A percentile compares a stretch with the other conserved stretches of the same genome.
Evolutionary conservation across 768 basidiomycete genomes (phyloP).

Genomic region (Coprinellus aureogranulatus): DNA sequence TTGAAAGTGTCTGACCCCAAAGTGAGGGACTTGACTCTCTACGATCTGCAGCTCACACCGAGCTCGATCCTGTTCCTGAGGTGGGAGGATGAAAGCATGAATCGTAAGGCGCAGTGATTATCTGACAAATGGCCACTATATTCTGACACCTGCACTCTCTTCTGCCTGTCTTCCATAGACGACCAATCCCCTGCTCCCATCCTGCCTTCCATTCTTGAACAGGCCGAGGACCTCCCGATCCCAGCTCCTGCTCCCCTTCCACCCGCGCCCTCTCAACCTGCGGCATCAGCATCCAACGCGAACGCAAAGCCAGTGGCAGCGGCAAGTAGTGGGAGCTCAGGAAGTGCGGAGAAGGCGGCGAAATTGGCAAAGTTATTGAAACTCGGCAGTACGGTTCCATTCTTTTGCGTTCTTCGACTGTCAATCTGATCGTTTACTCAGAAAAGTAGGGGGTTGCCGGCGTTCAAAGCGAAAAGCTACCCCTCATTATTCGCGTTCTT

Average conservation of each 20-base stretch:
- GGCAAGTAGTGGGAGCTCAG: neutral
- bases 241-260: slow-evolving; percentile 29
- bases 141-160: neutral
- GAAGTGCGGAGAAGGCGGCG: slow-evolving; percentile 17
- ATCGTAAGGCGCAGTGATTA: no score
- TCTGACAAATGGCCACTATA: no score
- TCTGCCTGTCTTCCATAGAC: slow-evolving; percentile 33
- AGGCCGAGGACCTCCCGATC: slow-evolving; percentile 64
- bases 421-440: neutral
- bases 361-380: slow-evolving; percentile 82
- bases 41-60: slow-evolving; percentile 73
- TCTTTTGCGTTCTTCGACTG: no score
- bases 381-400: slow-evolving; percentile 51
- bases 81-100: slow-evolving; percentile 70
- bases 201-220: slow-evolving; percentile 48
- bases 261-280: neutral
- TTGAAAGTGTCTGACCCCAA: slow-evolving; percentile 76
- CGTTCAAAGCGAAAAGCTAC: no score
- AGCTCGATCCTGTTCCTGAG: slow-evolving; percentile 74
- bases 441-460: no score
- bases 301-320: neutral
- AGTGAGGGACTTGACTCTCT: slow-evolving; percentile 65
- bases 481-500: no score
- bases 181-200: slow-evolving; percentile 63
- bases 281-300: no score